These are phyloP conservation scores for Avicennia marina DNA, from an alignment of 257 asterid species.

Conservation along the genomic window DNA sequence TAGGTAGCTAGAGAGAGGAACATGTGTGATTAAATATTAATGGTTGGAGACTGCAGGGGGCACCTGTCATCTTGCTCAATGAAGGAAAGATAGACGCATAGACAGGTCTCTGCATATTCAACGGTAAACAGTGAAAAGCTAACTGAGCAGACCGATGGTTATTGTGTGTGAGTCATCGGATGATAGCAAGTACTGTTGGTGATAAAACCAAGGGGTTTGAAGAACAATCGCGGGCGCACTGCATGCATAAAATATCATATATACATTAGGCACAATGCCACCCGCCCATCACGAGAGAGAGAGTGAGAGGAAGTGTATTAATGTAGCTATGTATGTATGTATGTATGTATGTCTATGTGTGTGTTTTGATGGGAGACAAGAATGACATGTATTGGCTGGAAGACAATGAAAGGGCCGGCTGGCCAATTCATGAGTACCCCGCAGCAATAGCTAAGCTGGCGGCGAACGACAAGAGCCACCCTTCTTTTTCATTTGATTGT, in stretches of 20 bases:
- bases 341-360: neutral
- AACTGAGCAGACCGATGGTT: slow-evolving; percentile 15
- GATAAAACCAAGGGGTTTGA: slow-evolving; percentile 15
- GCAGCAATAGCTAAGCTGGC: too few species aligned
- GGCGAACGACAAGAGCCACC: too few species aligned
- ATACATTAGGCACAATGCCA: neutral
- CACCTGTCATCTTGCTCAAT: too few species aligned
- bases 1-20: too few species aligned
- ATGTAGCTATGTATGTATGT: too few species aligned
- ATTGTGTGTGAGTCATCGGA: slow-evolving; percentile 10
- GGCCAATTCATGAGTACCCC: too few species aligned
- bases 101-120: slow-evolving; percentile 21
- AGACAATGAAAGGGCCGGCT: slow-evolving; percentile 9
- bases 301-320: neutral
- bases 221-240: slow-evolving; percentile 25
- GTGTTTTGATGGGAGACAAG: slow-evolving; percentile 24
- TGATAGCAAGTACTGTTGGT: slow-evolving; percentile 18
- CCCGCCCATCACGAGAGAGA: neutral
- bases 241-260: slow-evolving; percentile 20
- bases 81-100: neutral
- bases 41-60: too few species aligned
- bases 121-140: slow-evolving; percentile 36
- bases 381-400: slow-evolving; percentile 32
- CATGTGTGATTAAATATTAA: too few species aligned
- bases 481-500: too few species aligned